Evolutionary conservation across 805 yeast species (phyloP), one percentile per base, ranked within the genome.

Genomic region (Starmerella roubikii): DNA sequence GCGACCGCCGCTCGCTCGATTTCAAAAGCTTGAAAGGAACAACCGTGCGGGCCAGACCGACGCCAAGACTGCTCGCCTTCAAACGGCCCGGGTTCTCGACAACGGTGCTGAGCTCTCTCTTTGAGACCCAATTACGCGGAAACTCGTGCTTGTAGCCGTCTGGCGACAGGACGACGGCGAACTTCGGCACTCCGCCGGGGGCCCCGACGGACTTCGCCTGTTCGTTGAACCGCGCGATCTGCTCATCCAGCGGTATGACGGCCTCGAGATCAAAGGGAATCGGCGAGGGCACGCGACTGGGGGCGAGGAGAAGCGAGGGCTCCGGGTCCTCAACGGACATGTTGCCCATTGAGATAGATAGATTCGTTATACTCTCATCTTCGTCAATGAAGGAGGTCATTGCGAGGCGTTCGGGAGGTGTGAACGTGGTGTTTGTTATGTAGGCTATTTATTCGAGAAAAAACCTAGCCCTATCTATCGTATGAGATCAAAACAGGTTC

Each of bases 61-160:
- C 69, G 1, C 94, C 94, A 42, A 82, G 61, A n/a, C 83, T 74
- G 8, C 76, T 65, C 0, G 93, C 91, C 39, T 77, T 64, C 33
- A 82, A 59, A 23, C 94, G 63, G 56, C 82, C 86, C 1, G 94
- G 94, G 32, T 88, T 61, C 57, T 82, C 94, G 20, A 82, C 88
- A 26, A 82, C 76, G 0, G 85, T 71, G 15, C 77, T 62, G 31
- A 69, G 56, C 50, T 78, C 77, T 1, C 73, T 57, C 53, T 76
- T 79, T 7, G 81, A 62, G 2, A 76, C 84, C 94, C 94, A 82
- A 22, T 64, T 62, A 28, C 94, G 66, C 4, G 82, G 75, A 55
- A 79, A 83, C 0, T 72, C 71, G 58, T 82, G 94, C 45, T 73
- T 70, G 24, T 78, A 64, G 1, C 84, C 74, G 40, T 71, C 64